Evolutionary conservation across 306 rosid species (phyloP).

Genomic region (Trichosanthes cucumerina): DNA sequence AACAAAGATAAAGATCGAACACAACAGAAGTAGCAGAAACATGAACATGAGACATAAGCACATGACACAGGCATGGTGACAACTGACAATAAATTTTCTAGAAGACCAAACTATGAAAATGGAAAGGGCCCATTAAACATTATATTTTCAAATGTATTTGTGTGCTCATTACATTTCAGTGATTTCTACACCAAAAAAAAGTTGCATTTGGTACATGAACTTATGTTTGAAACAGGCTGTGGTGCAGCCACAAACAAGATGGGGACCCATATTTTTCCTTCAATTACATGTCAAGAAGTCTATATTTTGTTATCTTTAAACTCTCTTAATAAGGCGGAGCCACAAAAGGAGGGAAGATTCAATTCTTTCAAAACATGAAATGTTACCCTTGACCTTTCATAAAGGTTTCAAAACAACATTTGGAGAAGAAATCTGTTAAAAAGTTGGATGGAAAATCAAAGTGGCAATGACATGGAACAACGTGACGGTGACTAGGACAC

Average conservation of each 20-base stretch:
- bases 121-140: neutral
- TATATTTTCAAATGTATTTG: neutral
- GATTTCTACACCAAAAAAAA: neutral
- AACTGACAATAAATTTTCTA: neutral
- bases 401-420: too few relatives aligned
- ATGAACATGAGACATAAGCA: neutral
- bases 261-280: neutral
- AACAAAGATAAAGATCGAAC: neutral
- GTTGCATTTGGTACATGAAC: neutral
- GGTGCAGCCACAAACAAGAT: neutral
- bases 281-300: neutral
- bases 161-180: neutral
- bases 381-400: too few relatives aligned
- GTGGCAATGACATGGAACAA: too few relatives aligned
- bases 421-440: too few relatives aligned
- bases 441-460: too few relatives aligned
- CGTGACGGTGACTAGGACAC: too few relatives aligned
- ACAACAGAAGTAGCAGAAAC: neutral
- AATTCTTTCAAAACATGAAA: too few relatives aligned
- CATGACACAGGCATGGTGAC: neutral
- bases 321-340: neutral
- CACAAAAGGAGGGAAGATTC: too few relatives aligned
- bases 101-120: neutral
- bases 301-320: neutral
- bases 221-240: too few relatives aligned